Evolutionary conservation across 169 alveolate genomes (phyloP), one percentile per base, ranked within the genome.

Genomic region (Plasmodium vinckei): DNA sequence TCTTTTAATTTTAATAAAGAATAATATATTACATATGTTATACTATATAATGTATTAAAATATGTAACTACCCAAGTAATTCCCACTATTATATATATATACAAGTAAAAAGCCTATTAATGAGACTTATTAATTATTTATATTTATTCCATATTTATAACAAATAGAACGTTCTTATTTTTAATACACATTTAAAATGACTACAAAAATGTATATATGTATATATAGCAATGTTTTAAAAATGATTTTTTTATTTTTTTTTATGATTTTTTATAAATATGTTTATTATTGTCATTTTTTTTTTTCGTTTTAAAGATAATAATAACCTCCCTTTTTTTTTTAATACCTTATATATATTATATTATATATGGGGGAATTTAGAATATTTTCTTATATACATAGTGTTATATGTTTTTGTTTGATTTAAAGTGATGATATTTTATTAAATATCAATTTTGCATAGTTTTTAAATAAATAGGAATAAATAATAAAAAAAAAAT

Each of bases 381-480:
- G 17, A 15, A 51, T 21, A 19, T 69, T 21, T 47, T 12, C 59
- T 12, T 54, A 49, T 7, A 69, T 21, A 19, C 17, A 69, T 39
- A 46, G 15, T 44, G 17, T 33, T 57, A 57, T 42, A n/a, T 25
- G 57, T 72, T 49, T 59, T 13, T 72, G 68, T 72, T 72, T 57
- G 87, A 56, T 72, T 57, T 72, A 63, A 63, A 33, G 53, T 51
- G 56, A 72, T 59, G 71, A 68, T 68, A 68, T 63, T 56, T 72
- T 61, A 27, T 72, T 49, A 72, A 63, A 19, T 39, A 42, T 25
- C 27, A 69, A 72, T 72, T 72, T 49, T 44, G 39, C 44, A 64
- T 57, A 72, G 49, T 39, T 33, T 21, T 39, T 21, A 71, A 23
- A 59, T 44, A 64, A 57, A 72, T 39, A 59, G 60, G 33, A 57